Conservation (phyloP, 176 grass and related monocot species). For the Carex pumila region DNA sequence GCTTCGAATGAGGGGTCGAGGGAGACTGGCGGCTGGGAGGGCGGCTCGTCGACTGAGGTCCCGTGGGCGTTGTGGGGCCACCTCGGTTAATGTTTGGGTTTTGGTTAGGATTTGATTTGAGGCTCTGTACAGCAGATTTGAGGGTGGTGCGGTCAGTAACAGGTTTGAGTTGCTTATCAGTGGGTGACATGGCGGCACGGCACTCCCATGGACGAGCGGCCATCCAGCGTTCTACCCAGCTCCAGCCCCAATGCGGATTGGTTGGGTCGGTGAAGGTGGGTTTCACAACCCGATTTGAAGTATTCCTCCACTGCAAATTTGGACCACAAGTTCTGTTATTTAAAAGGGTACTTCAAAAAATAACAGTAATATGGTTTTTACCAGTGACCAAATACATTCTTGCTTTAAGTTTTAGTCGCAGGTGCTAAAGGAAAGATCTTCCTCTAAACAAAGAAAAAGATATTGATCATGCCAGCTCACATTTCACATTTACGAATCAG, state of each 20-base stretch:
- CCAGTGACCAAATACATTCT: background rate
- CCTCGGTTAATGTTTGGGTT: slow-evolving; percentile 13
- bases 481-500: background rate
- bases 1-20: slow-evolving; percentile 49
- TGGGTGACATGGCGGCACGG: background rate
- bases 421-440: background rate
- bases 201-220: slow-evolving; percentile 62
- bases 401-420: background rate
- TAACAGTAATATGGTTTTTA: background rate
- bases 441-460: background rate
- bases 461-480: background rate
- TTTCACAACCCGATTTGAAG: slow-evolving; percentile 41
- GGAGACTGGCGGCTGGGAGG: slow-evolving; percentile 53
- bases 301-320: slow-evolving; percentile 56
- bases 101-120: slow-evolving; percentile 11
- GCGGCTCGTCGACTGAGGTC: slow-evolving; percentile 48
- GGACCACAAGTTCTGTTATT: background rate
- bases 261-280: slow-evolving; percentile 59
- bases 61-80: slow-evolving; percentile 29
- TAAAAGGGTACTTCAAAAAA: background rate
- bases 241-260: slow-evolving; percentile 96
- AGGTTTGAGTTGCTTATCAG: slow-evolving; percentile 46
- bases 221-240: slow-evolving; percentile 98
- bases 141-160: background rate
- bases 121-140: slow-evolving; percentile 1